Percentiles rank a stretch among this genome's conserved stretches.
These are phyloP conservation scores for Pichia pseudocactophila DNA, from an alignment of 805 yeast genomes.

Conservation along the genomic window DNA sequence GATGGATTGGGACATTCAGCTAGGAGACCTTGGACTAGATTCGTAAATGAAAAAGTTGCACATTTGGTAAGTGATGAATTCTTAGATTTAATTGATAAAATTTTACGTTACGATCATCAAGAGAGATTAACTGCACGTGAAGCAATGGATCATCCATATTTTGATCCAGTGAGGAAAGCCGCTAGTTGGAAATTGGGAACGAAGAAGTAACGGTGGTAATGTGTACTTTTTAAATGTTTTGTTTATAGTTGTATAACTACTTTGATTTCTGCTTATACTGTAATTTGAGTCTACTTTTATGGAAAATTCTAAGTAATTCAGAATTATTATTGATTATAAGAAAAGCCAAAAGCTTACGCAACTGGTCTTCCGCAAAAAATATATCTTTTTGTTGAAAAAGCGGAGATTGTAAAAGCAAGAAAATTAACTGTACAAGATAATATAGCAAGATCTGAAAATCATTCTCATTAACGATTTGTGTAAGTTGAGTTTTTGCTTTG, in stretches of 20 bases:
- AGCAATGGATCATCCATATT: slow-evolving; percentile 64
- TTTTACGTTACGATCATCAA: slow-evolving; percentile 81
- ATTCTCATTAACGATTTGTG: background rate
- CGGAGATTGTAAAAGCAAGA: slow-evolving; percentile 2
- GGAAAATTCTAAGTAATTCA: slow-evolving; percentile 11
- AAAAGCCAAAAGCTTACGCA: slow-evolving; percentile 14
- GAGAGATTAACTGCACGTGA: slow-evolving; percentile 82
- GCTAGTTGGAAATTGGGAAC: slow-evolving; percentile 2
- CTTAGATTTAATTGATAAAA: slow-evolving; percentile 70
- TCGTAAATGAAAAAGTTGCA: slow-evolving; percentile 61
- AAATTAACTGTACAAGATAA: slow-evolving; percentile 10
- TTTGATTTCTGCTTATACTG: background rate
- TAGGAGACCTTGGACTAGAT: slow-evolving; percentile 79
- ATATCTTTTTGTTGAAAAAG: background rate
- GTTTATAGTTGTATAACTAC: background rate
- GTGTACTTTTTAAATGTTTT: background rate
- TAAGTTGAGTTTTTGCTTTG: slow-evolving; percentile 6
- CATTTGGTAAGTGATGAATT: slow-evolving; percentile 63
- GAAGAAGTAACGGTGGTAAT: background rate
- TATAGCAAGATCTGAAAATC: slow-evolving; percentile 6
- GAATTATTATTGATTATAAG: slow-evolving; percentile 16
- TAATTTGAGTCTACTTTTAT: background rate
- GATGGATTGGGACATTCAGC: slow-evolving; percentile 68
- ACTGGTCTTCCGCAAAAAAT: background rate
- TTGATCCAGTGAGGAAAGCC: slow-evolving; percentile 23